Evolutionary conservation across 306 rosid species (phyloP), one percentile per base, ranked within the genome.

Genomic region (Castanea sativa): DNA sequence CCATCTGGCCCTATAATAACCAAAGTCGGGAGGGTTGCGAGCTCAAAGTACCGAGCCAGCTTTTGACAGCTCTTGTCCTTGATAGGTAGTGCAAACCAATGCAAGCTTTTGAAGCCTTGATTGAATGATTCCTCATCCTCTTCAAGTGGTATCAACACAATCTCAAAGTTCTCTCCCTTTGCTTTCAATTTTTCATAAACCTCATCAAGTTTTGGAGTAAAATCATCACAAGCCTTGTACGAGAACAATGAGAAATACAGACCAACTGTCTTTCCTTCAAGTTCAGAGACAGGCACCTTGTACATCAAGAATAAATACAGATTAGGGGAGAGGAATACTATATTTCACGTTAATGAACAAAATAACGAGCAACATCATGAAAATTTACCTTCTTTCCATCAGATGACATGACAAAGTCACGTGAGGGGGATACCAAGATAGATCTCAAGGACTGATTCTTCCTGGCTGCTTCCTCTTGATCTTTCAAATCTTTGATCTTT

Each of bases 1-100:
- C 96, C 96, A 80, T 91, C 92, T 41, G 90, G 79, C 68, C 96
- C 97, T 78, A 93, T 78, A 68, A 93, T 83, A 78, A 85, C 87
- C 77, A 93, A 59, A 27, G 91, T 83, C n/a, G 96, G 97, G 18
- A 91, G 84, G 77, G 82, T 59, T 58, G 86, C 69, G 4, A 89
- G 82, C 73, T 86, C 91, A 73, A 93, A 88, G 83, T 88, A 87
- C 20, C 76, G 76, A 79, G 29, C 59, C 67, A 93, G 70, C 55
- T 88, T 91, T 74, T 12, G 52, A 20, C 76, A 73, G 29, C 6
- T 61, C 81, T 88, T 85, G 82, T 93, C 97, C 78, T 88, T 82
- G 33, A 76, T 2, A 38, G 96, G 97, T 84, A 93, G 77, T 27
- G 97, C 78, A 67, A 88, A 52, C 90, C 97, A 93, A 59, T 89